Evolutionary conservation across 176 grass and related monocot species (phyloP), one percentile per base, ranked within the genome.

Genomic region (Eremochloa ophiuroides): DNA sequence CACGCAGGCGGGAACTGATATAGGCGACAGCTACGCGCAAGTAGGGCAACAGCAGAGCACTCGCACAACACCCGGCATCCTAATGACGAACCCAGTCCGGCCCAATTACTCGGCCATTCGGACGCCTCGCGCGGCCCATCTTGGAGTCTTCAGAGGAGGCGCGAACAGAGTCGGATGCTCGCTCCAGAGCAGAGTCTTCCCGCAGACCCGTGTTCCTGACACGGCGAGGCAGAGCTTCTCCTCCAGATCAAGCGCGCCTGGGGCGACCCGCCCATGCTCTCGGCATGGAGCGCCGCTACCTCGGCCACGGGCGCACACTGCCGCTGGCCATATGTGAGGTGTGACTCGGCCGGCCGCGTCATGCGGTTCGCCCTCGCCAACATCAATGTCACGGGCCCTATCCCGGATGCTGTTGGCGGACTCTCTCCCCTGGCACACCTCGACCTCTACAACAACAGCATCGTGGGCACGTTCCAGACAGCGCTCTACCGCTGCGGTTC

Each of bases 201-300:
- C n/a, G n/a, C n/a, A n/a, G n/a, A n/a, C n/a, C n/a, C n/a, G n/a
- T n/a, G n/a, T n/a, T n/a, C n/a, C n/a, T n/a, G n/a, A n/a, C n/a
- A n/a, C n/a, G 61, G 61, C 51, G 39, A 97, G 18, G 23, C 13
- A 43, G 74, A 6, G 29, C 77, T 85, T 26, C 84, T 97, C 10
- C 25, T 91, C 10, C 60, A 31, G 72, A 89, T 91, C 64, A 93
- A 91, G 69, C 0, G 47, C 33, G 91, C 62, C 7, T 91, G 85
- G 91, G 41, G 40, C 0, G 30, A 84, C 34, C 89, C 81, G 73
- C 1, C 56, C 0, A 71, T 2, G 53, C 88, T 97, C 64, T 22
- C 77, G 39, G 58, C 80, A 10, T 91, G 91, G 90, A 82, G 17
- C 55, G 47, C 26, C 64, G 35, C 44, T 55, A 1, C 3, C 17